Base-by-base conservation (phyloP, 2,329 filamentous ascomycete species). In the Sporothrix brunneoviolacea region DNA sequence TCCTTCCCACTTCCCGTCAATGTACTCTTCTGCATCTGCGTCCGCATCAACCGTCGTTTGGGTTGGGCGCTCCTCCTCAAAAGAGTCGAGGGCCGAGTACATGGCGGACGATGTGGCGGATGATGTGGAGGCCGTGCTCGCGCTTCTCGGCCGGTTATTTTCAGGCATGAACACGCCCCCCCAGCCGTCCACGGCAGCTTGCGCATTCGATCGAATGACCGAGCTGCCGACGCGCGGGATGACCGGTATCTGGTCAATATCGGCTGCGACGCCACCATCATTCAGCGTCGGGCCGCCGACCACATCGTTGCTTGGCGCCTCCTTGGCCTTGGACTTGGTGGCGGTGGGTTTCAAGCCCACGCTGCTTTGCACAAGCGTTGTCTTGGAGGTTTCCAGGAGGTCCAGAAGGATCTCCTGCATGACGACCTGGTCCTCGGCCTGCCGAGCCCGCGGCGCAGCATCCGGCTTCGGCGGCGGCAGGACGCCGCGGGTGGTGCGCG, bases 321-420 rank as follows among this genome's bases (percentile, higher is more conserved):
- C n/a, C n/a, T n/a, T n/a, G n/a, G n/a, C n/a, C n/a, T n/a, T n/a
- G n/a, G n/a, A n/a, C n/a, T n/a, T n/a, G n/a, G n/a, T n/a, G n/a
- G n/a, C n/a, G n/a, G n/a, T n/a, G n/a, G n/a, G n/a, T n/a, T n/a
- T n/a, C n/a, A n/a, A n/a, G 24, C 24, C 24, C 6, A 10, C 24
- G 30, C 15, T 18, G 13, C 4, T 32, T n/a, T n/a, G 21, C n/a
- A 39, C 3, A 8, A 48, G 22, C 6, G 45, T 44, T 4, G 43
- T 8, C 39, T 28, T 28, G 1, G 40, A 42, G 1, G n/a, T 10
- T 15, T 59, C 53, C 4, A 66, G 54, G 3, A 61, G 24, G 0
- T 46, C 27, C 7, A 60, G 36, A 21, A 66, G 51, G 3, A 60
- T 22, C 2, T 55, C 43, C 42, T 64, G 63, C 18, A 66, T 48